A percentile compares a stretch with the other conserved stretches of the same genome.
Conservation (phyloP, 2,329 filamentous ascomycete genomes). For the Alternaria gaisen region DNA sequence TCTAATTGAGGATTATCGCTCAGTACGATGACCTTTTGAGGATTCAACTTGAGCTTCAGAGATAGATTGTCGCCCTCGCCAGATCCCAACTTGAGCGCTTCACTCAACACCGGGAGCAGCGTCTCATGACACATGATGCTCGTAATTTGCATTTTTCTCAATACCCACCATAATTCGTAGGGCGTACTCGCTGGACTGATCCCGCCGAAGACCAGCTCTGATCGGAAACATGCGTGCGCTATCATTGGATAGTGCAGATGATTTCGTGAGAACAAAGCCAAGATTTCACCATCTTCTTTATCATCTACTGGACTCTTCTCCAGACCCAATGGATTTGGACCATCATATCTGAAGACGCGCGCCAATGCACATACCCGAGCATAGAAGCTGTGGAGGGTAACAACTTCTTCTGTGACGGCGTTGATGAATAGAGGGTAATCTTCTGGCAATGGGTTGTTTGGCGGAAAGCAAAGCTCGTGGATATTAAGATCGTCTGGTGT, state of each 20-base stretch:
- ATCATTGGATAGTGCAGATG: conserved; percentile 45
- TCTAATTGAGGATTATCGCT: conserved; percentile 34
- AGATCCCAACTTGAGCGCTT: conserved; percentile 36
- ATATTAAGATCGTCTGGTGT: conserved; percentile 40
- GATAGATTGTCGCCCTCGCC: conserved; percentile 33
- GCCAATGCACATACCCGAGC: conserved; percentile 36
- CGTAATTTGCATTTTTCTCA: conserved; percentile 44
- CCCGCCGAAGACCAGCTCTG: conserved; percentile 42
- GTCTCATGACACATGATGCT: conserved; percentile 40
- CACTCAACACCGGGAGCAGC: conserved; percentile 34
- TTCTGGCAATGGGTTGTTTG: conserved; percentile 32
- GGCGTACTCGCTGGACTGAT: conserved; percentile 44
- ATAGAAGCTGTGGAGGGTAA: conserved; percentile 43
- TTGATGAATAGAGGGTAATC: conserved; percentile 46
- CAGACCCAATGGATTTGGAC: conserved; percentile 36
- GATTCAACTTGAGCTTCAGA: conserved; percentile 33
- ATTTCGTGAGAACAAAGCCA: conserved; percentile 39
- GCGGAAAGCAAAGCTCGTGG: conserved; percentile 43
- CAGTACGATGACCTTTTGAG: conserved; percentile 36
- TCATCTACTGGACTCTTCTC: conserved; percentile 33
- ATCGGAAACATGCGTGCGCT: conserved; percentile 42
- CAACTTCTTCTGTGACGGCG: conserved; percentile 32
- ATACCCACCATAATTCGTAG: conserved; percentile 45
- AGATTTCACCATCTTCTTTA: conserved; percentile 40
- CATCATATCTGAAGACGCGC: conserved; percentile 37